Base-by-base conservation (phyloP, 2,329 filamentous ascomycete species). In the Clarireedia homoeocarpa region DNA sequence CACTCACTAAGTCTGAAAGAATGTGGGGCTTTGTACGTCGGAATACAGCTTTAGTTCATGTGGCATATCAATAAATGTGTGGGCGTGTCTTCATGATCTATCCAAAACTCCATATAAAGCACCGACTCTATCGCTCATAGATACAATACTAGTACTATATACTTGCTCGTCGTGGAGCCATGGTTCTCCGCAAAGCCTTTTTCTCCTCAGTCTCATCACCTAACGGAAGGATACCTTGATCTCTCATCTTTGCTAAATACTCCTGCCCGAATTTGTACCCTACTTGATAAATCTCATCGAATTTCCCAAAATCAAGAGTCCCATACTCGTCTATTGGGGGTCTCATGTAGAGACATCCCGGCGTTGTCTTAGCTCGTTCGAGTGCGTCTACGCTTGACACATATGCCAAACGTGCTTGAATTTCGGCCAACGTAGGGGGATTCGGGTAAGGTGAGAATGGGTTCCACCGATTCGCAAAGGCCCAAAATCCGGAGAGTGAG, bases 391-490 rank as follows among this genome's bases (percentile, higher is more conserved):
- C 90, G 54, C 88, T 95, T 5, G 88, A 94, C 48, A 99, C 94
- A 67, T 99, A 99, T 0, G 94, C 94, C 6, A 99, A 79, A 1
- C 94, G 82, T 5, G 89, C 92, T 74, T 99, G 95, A 59, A 99
- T 99, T 71, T 99, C 94, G 0, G 90, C 91, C 10, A 99, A 76
- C 0, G 94, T 97, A 0, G 94, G 94, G 6, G 94, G 94, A 65
- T 99, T 99, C 0, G 94, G 88, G 59, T 85, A 84, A 1, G 81
- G 79, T 0, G 89, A 95, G 70, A 99, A 91, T 0, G 94, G 92
- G 65, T 99, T 99, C 94, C 94, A 99, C 47, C 95, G 83, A 70
- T 99, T 99, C 67, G 92, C 74, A 46, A 95, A 86, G 0, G 92
- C 89, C 95, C 95, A 99, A 70, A 95, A 85, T 1, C 94, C 94